Conservation (phyloP, 352 stramenopile genomes). For the Phytophthora aleatoria region DNA sequence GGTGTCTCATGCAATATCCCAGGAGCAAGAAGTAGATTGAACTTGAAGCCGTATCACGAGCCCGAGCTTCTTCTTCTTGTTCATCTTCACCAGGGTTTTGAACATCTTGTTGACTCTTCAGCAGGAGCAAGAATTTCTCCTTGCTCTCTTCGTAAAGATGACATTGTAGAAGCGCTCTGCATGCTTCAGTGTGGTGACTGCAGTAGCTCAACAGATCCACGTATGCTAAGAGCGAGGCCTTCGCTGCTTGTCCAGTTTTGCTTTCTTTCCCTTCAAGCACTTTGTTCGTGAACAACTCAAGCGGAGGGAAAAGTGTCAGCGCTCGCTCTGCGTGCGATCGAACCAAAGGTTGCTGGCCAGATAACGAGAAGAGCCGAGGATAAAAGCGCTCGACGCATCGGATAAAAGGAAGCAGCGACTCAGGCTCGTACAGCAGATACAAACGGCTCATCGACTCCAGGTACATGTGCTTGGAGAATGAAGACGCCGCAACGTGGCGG, state of each 20-base stretch:
- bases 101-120: constrained; percentile 22
- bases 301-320: constrained; percentile 62
- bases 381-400: constrained; percentile 59
- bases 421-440: constrained; percentile 75
- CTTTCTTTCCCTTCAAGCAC: constrained; percentile 28
- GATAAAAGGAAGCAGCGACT: constrained; percentile 64
- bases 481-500: constrained; percentile 63
- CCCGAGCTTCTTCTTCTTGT: constrained; percentile 12
- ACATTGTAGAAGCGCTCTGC: constrained; percentile 59
- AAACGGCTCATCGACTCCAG: constrained; percentile 82
- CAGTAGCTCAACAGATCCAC: constrained; percentile 60
- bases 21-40: constrained; percentile 74
- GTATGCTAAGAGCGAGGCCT: constrained; percentile 63
- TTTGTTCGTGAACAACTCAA: constrained; percentile 49
- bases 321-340: constrained; percentile 75
- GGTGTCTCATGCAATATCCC: constrained; percentile 62
- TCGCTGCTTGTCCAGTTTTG: constrained; percentile 21
- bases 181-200: constrained; percentile 58
- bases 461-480: constrained; percentile 89
- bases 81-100: constrained; percentile 26
- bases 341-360: constrained; percentile 38
- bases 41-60: constrained; percentile 19
- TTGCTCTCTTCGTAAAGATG: constrained; percentile 71
- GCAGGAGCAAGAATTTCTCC: constrained; percentile 36
- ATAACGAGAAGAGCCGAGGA: constrained; percentile 71